Evolutionary conservation across 208 protist genomes (phyloP).

Genomic region (Leishmania tarentolae): DNA sequence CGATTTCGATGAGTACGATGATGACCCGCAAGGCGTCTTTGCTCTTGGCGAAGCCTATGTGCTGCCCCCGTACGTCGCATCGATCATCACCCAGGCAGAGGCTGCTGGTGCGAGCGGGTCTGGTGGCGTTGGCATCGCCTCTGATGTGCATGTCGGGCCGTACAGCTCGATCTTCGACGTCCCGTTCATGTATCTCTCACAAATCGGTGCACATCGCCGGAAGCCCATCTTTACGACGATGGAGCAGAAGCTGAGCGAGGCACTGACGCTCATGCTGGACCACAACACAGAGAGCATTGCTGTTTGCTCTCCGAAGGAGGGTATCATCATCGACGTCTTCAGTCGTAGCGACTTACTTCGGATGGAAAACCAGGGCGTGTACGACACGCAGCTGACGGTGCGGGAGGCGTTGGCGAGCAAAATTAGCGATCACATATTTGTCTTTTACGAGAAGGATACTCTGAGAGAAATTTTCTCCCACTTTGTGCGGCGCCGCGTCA

Average conservation of each 20-base stretch:
- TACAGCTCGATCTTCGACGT: conserved; percentile 81
- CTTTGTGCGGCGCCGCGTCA: conserved; percentile 83
- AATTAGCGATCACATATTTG: conserved; percentile 55
- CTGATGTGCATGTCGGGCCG: conserved; percentile 49
- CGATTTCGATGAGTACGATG: conserved; percentile 33
- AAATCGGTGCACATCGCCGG: conserved; percentile 54
- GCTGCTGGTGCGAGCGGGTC: conserved; percentile 33
- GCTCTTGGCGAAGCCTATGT: conserved; percentile 38
- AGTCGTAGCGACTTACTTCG: conserved; percentile 81
- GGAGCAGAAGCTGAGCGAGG: conserved; percentile 66
- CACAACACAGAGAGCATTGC: conserved; percentile 77
- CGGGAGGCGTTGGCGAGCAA: conserved; percentile 71
- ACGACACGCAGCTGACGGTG: conserved; percentile 82
- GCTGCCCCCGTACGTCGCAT: conserved; percentile 68
- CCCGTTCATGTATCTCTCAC: conserved; percentile 71
- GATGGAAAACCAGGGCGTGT: conserved; percentile 90
- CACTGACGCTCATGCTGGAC: conserved; percentile 70
- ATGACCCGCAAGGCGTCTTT: conserved; percentile 35
- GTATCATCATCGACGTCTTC: conserved; percentile 79
- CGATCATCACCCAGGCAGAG: conserved; percentile 49
- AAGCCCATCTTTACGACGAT: conserved; percentile 70
- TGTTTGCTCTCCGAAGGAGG: conserved; percentile 47
- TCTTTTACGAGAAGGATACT: conserved; percentile 77
- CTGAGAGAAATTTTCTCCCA: conserved; percentile 83
- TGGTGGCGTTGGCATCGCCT: conserved; percentile 34